Evolutionary conservation across 23 red algal species (phyloP).

Genomic region (Gracilaria caudata): DNA sequence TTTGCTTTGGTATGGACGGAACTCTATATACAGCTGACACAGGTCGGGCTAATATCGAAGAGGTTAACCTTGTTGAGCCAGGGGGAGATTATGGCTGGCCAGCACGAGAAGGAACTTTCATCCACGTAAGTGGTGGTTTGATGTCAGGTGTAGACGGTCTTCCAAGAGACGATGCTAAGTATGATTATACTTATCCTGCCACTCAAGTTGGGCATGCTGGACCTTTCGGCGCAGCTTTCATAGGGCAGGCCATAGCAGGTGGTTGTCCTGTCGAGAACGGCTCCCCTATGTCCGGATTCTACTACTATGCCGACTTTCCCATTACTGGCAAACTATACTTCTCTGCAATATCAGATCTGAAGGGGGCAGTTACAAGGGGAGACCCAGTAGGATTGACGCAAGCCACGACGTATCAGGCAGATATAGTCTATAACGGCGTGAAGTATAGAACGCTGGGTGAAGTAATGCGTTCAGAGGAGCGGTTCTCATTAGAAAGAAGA

Average conservation of each 20-base stretch:
- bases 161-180: conserved; percentile 20
- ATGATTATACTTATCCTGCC: conserved; percentile 34
- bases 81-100: conserved; percentile 60
- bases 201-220: conserved; percentile 61
- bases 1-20: conserved; percentile 53
- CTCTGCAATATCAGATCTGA: conserved; percentile 28
- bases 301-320: conserved; percentile 69
- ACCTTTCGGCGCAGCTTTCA: conserved; percentile 33
- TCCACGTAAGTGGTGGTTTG: conserved; percentile 34
- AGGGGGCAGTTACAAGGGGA: conserved; percentile 28
- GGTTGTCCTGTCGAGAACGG: conserved; percentile 62
- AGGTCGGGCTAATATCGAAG: conserved; percentile 58
- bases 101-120: conserved; percentile 56
- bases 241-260: conserved; percentile 66
- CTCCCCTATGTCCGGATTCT: conserved; percentile 51
- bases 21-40: conserved; percentile 54
- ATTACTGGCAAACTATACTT: conserved; percentile 53
- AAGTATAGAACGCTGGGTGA: conserved; percentile 44
- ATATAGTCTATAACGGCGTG: conserved; percentile 16
- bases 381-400: conserved; percentile 36
- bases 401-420: conserved; percentile 32
- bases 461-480: conserved; percentile 43
- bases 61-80: conserved; percentile 58
- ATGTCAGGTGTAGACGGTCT: conserved; percentile 39
- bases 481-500: conserved; percentile 26